phyloP scores from a whole-genome alignment of 108 stramenopile species.

The Discostella stelligeroides region DNA sequence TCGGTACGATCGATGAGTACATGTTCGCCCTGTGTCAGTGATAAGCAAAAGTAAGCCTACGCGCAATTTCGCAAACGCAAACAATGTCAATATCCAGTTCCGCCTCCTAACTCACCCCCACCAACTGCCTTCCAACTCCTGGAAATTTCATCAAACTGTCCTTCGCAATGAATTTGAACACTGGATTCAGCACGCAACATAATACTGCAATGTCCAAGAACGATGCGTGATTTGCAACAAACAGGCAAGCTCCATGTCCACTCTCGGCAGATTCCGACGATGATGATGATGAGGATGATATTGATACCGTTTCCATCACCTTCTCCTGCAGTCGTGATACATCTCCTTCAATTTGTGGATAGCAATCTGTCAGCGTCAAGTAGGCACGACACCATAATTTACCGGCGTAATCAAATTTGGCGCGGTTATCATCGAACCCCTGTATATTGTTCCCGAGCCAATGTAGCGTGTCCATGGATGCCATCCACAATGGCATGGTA shows the following conservation, averaged over 20 bases:
- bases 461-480: conserved; percentile 53
- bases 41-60: background rate
- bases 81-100: conserved; percentile 2
- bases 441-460: conserved; percentile 33
- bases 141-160: conserved; percentile 69
- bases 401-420: conserved; percentile 68
- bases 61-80: background rate
- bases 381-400: conserved; percentile 75
- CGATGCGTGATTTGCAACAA: conserved; percentile 80
- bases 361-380: conserved; percentile 59
- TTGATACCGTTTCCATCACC: conserved; percentile 3
- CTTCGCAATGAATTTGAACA: conserved; percentile 88
- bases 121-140: conserved; percentile 74
- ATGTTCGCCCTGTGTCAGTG: conserved; percentile 64
- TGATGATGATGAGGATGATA: no score
- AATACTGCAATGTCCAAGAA: conserved; percentile 84
- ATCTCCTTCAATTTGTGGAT: conserved; percentile 64
- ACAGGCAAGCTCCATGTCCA: conserved; percentile 58
- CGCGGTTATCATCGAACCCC: conserved; percentile 61
- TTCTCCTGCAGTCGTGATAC: conserved; percentile 37
- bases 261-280: conserved; percentile 11
- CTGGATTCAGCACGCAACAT: conserved; percentile 73
- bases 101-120: conserved; percentile 83
- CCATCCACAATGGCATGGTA: conserved; percentile 68
- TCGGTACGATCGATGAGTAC: conserved; percentile 79